Base-by-base conservation (phyloP, 495 filamentous ascomycete genomes). In the Penicillium soppii region DNA sequence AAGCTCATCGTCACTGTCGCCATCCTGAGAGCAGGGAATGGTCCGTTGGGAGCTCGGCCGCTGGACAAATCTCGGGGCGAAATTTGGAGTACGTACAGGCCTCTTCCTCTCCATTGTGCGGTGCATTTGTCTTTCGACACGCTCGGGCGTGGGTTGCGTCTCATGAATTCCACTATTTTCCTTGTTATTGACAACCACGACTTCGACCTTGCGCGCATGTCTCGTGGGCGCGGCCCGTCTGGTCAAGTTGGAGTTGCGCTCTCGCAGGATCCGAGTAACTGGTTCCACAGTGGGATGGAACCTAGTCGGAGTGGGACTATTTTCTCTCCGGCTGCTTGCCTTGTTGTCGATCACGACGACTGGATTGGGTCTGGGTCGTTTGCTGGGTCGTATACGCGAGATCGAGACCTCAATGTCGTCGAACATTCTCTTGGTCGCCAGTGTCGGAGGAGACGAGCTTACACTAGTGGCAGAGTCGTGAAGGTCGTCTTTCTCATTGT, bases 1-100 rank as follows among this genome's bases (percentile, higher is more conserved):
- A 16, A 77, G 59, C 55, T 76, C 73, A 38, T 77, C 73, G 16
- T 77, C 73, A 38, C 71, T 74, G 21, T 68, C 71, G 9, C 69
- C 67, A 7, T 71, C 65, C 20, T 62, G 37, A 7, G 65, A 62
- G 36, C 50, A 69, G 15, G 70, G 59, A 29, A 71, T 68, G 16
- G 50, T 39, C 26, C 40, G 49, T 25, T 41, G 37, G 40, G 46
- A 20, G 10, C 13, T 25, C 17, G 27, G 38, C 7, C 12, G 41
- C 32, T 26, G 13, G n/a, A 23, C 35, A 10, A 16, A 21, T 17
- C 10, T 30, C 16, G 54, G 26, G 12, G 19, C 8, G 21, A 47
- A 40, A 17, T 43, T 30, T 12, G 47, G 43, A 50, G 50, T 38
- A 50, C 53, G 57, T 13, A 45, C 52, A 32, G 55, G 52, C 39